Percentiles rank a stretch among this genome's conserved stretches.
phyloP scores from a whole-genome alignment of 2,329 filamentous ascomycete species.

The Fusarium pseudograminearum region DNA sequence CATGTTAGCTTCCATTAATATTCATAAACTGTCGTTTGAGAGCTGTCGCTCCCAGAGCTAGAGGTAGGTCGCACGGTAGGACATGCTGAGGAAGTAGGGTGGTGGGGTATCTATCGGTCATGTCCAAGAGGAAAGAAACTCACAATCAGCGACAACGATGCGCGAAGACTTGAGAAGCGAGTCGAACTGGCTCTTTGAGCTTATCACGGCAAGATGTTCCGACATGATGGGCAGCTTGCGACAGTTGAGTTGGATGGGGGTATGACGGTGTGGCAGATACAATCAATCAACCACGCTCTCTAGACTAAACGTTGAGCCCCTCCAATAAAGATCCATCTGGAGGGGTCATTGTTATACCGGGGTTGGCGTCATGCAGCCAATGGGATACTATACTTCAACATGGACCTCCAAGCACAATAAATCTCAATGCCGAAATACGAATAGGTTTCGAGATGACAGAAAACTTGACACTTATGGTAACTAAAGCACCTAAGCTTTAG shows the following conservation, averaged over 20 bases:
- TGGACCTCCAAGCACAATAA: neutral
- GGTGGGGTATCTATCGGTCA: slow-evolving; percentile 40
- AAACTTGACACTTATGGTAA: too few species aligned
- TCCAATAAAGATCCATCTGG: slow-evolving; percentile 41
- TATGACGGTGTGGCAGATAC: slow-evolving; percentile 44
- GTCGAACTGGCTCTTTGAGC: slow-evolving; percentile 72
- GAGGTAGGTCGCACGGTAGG: slow-evolving; percentile 29
- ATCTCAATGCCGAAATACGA: neutral
- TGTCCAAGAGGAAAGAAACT: slow-evolving; percentile 55
- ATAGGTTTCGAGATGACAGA: neutral
- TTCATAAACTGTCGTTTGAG: neutral
- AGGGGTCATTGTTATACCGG: slow-evolving; percentile 49
- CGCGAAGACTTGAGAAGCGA: slow-evolving; percentile 76
- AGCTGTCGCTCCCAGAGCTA: neutral
- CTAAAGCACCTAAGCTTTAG: too few species aligned
- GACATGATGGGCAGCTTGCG: slow-evolving; percentile 49
- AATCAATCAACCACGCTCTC: slow-evolving; percentile 32
- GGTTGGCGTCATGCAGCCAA: slow-evolving; percentile 43
- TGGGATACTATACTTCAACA: slow-evolving; percentile 15
- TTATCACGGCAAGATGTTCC: slow-evolving; percentile 49
- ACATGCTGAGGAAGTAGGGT: slow-evolving; percentile 18
- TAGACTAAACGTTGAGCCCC: slow-evolving; percentile 31
- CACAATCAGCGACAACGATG: slow-evolving; percentile 91
- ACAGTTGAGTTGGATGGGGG: slow-evolving; percentile 32
- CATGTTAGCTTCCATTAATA: slow-evolving; percentile 26